A percentile compares a stretch with the other conserved stretches of the same genome.
phyloP scores from a whole-genome alignment of 768 basidiomycete species.

The Mycena latifolia region DNA sequence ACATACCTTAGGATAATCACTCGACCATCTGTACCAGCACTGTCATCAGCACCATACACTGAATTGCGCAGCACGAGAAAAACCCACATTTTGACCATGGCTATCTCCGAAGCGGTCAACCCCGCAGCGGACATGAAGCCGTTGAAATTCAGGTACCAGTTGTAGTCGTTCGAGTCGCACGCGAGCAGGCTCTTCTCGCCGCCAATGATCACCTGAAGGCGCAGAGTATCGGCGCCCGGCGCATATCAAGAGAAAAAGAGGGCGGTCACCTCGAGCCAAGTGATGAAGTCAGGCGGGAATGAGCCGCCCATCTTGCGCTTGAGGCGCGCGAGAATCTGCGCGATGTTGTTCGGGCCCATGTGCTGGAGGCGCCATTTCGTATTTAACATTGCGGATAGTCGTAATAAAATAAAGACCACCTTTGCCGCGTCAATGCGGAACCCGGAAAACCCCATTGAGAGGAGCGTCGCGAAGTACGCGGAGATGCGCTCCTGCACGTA shows the following conservation, averaged over 20 bases:
- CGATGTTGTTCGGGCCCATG: conserved; percentile 26
- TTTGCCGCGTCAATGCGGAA: conserved; percentile 18
- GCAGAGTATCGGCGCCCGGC: background rate
- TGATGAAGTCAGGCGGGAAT: conserved; percentile 12
- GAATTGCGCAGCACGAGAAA: background rate
- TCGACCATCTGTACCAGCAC: conserved; percentile 16
- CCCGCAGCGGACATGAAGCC: conserved; percentile 21
- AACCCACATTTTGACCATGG: conserved; percentile 21
- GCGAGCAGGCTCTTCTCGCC: conserved; percentile 16
- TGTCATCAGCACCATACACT: too few species aligned
- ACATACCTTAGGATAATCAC: conserved; percentile 20
- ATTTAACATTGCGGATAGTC: too few species aligned
- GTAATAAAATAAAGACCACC: background rate
- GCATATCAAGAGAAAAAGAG: background rate
- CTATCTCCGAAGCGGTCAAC: conserved; percentile 8
- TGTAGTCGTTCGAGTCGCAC: conserved; percentile 23
- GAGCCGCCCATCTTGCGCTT: conserved; percentile 20
- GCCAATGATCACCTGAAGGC: conserved; percentile 5
- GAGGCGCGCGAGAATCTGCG: conserved; percentile 19
- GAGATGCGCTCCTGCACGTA: conserved; percentile 23
- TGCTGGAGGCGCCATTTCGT: conserved; percentile 5
- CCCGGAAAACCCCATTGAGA: conserved; percentile 19
- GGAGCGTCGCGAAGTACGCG: conserved; percentile 16
- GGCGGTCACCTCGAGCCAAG: conserved; percentile 14
- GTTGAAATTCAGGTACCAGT: conserved; percentile 23